Evolutionary conservation across 192 early-diverging fungal species (phyloP), one percentile per base, ranked within the genome.

Genomic region (Mortierella hygrophila): DNA sequence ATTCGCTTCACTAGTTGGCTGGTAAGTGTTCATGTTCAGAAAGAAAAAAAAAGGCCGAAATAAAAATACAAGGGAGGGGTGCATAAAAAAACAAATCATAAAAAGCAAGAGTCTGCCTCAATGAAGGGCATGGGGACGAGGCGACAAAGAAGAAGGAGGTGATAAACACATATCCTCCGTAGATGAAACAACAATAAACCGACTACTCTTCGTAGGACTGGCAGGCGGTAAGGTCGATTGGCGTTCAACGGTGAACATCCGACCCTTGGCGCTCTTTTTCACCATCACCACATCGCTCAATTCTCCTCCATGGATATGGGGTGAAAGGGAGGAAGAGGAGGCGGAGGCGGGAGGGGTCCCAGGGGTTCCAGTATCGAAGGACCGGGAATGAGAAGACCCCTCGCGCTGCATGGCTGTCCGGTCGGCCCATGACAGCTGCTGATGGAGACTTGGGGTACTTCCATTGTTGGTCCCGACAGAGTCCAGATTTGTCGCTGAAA

Each of bases 261-360:
- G 21, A 0, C 84, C 84, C 37, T 75, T 86, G 26, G 84, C 84
- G 47, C 84, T 86, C 79, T 86, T 86, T 71, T 86, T 86, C 46
- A 86, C 71, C 76, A 78, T 77, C 71, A 86, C 84, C 1, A 86
- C 75, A 70, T 86, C 84, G 15, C 79, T 86, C 4, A 40, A n/a
- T 70, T 72, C 69, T 46, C 60, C 26, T 26, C 26, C 26, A 9
- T 65, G n/a, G 29, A 29, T 10, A 26, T 26, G 57, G n/a, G 60
- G 60, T 32, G 60, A 65, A 0, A 65, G 29, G 60, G 29, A 65
- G 60, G 60, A 60, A 21, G 55, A 65, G 10, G 60, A 29, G 3
- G 16, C 16, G 5, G n/a, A 8, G 23, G 23, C 8, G 9, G 57
- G 10, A 65, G 26, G 26, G 29, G 60, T 29, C 13, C 60, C 60